phyloP scores from a whole-genome alignment of 2,329 filamentous ascomycete genomes.

The Aspergillus carbonarius region DNA sequence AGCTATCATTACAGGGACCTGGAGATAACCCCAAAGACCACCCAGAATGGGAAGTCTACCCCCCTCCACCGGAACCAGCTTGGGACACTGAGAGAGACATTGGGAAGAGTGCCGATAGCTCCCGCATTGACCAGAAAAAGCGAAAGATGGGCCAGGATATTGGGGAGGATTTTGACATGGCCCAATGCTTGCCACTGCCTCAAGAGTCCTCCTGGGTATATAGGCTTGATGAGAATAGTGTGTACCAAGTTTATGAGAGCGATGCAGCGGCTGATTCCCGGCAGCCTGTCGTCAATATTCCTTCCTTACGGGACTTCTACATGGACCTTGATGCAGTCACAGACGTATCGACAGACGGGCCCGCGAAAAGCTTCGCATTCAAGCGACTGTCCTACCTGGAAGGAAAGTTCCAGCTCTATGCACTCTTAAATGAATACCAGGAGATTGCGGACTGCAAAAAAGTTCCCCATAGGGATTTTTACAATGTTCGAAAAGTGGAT shows the following conservation, averaged over 20 bases:
- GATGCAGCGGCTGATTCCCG: conserved; percentile 60
- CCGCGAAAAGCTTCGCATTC: conserved; percentile 96
- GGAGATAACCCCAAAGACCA: conserved; percentile 87
- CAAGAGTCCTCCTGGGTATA: conserved; percentile 70
- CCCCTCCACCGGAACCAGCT: conserved; percentile 83
- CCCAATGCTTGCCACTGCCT: conserved; percentile 74
- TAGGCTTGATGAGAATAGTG: conserved; percentile 75
- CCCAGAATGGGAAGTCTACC: conserved; percentile 82
- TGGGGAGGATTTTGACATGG: conserved; percentile 85
- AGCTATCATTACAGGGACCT: conserved; percentile 76
- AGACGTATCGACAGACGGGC: conserved; percentile 88
- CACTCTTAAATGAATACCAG: conserved; percentile 92
- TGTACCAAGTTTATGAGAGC: conserved; percentile 88
- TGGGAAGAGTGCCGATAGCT: conserved; percentile 31
- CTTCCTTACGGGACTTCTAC: conserved; percentile 91
- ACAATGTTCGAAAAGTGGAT: conserved; percentile 98
- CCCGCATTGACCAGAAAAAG: conserved; percentile 55
- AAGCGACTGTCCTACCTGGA: conserved; percentile 92
- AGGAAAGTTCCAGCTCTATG: conserved; percentile 94
- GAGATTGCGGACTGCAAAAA: conserved; percentile 98
- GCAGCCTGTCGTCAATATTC: conserved; percentile 76
- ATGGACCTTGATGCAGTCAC: conserved; percentile 87
- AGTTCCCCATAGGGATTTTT: conserved; percentile 96
- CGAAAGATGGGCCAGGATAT: conserved; percentile 88
- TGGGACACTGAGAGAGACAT: conserved; percentile 67